These are phyloP conservation scores for Cicer yamashitae DNA, from an alignment of 306 rosid species.

Conservation along the genomic window DNA sequence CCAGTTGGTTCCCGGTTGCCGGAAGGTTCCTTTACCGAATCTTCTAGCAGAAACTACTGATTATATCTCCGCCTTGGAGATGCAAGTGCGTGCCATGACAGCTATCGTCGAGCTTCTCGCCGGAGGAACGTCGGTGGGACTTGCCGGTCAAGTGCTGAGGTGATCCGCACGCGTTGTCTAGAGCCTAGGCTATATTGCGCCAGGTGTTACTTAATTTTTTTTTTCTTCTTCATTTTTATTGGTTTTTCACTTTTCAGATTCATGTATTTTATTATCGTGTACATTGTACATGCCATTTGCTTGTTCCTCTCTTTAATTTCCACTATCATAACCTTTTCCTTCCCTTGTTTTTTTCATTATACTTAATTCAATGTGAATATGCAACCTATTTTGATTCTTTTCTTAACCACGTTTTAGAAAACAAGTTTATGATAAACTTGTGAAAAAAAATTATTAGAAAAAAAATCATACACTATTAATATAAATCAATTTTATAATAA, in stretches of 20 bases:
- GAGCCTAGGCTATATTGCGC: slow-evolving; percentile 55
- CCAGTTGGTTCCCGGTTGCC: slow-evolving; percentile 92
- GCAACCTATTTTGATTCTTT: slow-evolving; percentile 50
- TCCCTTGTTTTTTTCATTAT: background rate
- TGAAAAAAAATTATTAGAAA: too few relatives aligned
- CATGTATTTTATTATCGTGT: slow-evolving; percentile 68
- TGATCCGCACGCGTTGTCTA: slow-evolving; percentile 43
- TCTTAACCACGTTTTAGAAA: background rate
- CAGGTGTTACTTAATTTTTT: slow-evolving; percentile 51
- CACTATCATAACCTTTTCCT: slow-evolving; percentile 30
- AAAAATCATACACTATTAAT: too few relatives aligned
- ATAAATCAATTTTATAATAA: too few relatives aligned
- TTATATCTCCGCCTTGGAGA: slow-evolving; percentile 85
- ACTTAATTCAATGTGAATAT: slow-evolving; percentile 51
- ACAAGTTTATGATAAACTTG: too few relatives aligned
- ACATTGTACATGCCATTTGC: slow-evolving; percentile 62
- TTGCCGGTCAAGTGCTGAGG: slow-evolving; percentile 47
- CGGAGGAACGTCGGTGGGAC: slow-evolving; percentile 51
- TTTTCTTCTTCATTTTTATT: slow-evolving; percentile 34
- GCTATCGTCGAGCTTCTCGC: slow-evolving; percentile 68
- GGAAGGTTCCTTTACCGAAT: slow-evolving; percentile 70
- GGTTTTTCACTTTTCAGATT: slow-evolving; percentile 39
- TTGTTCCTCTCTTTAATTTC: slow-evolving; percentile 40
- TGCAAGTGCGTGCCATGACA: slow-evolving; percentile 90
- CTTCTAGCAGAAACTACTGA: slow-evolving; percentile 91